Percentiles rank a stretch among this genome's conserved stretches.
Evolutionary conservation across 2,329 filamentous ascomycete species (phyloP).

Genomic region (Scedosporium boydii): DNA sequence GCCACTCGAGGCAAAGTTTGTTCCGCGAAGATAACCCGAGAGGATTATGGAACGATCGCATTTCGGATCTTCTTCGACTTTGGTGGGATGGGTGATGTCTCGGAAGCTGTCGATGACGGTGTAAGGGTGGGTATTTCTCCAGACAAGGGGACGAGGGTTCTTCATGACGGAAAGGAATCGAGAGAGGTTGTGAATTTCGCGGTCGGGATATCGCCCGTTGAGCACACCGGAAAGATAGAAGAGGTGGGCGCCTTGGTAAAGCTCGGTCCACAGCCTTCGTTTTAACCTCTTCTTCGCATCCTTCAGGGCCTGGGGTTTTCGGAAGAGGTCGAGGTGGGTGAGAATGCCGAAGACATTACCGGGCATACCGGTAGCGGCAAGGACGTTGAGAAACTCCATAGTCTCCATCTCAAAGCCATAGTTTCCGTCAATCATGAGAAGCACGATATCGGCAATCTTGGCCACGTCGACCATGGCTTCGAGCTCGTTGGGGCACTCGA

Average conservation of each 20-base stretch:
- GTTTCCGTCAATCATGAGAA: constrained; percentile 98
- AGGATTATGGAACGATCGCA: constrained; percentile 86
- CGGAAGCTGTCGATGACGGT: constrained; percentile 87
- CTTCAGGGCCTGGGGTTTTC: constrained; percentile 83
- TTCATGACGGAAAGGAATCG: constrained; percentile 98
- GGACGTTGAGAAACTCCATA: constrained; percentile 95
- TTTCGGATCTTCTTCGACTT: constrained; percentile 78
- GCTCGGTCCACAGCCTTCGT: constrained; percentile 89
- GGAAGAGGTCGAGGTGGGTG: constrained; percentile 91
- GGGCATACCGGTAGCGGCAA: constrained; percentile 93
- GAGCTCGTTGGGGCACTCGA: constrained; percentile 95
- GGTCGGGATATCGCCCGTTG: constrained; percentile 92
- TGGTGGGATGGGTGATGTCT: constrained; percentile 87
- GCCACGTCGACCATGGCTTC: constrained; percentile 95
- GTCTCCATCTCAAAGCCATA: constrained; percentile 99
- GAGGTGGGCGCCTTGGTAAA: constrained; percentile 93
- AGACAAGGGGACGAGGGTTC: constrained; percentile 90
- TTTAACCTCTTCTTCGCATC: constrained; percentile 95
- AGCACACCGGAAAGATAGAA: constrained; percentile 96
- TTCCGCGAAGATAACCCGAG: constrained; percentile 89
- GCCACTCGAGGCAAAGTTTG: constrained; percentile 79
- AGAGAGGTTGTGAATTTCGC: constrained; percentile 91
- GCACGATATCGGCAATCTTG: constrained; percentile 93
- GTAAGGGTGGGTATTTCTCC: constrained; percentile 95
- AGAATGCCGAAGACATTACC: constrained; percentile 97